Evolutionary conservation across 306 rosid species (phyloP), one percentile per base, ranked within the genome.

Genomic region (Phaseolus lunatus): DNA sequence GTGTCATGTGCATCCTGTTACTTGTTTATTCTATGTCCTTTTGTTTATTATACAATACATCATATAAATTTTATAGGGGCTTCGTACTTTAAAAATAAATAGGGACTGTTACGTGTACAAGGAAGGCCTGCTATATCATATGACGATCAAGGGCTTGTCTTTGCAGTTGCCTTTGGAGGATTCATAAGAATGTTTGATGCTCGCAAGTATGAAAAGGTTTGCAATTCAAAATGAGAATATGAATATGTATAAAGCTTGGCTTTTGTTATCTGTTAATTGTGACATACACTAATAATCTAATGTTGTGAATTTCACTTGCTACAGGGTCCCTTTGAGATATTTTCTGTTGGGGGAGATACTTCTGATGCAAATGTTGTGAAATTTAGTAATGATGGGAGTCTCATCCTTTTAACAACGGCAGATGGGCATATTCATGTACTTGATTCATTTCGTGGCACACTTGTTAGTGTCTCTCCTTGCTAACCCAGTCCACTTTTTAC

Each of bases 341-440:
- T 90, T 86, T 90, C 97, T 80, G 91, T 87, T 35, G 97, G 96
- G 80, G 97, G 94, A 83, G 97, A 95, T 83, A 49, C 70, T 73
- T 95, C 99, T 49, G 97, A 92, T 83, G 96, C 99, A 68, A 95
- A 95, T 87, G 92, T 92, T 79, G 92, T 95, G 48, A 92, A 95
- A 87, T 95, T 88, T 85, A 95, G 99, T 65, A 92, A 87, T 78
- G 97, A 95, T 78, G 99, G 99, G 43, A 88, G 96, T 79, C 97
- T 92, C 67, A 73, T 95, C 90, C 95, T 95, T 75, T 84, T 90
- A 61, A 90, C 99, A 48, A 95, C 99, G 44, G 81, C 85, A 58
- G 93, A 80, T 76, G 99, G 99, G 67, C 96, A 87, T 83, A 80
- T 95, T 80, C 99, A 95, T 39, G 96, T 95, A 9, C 96, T 95